Conservation (phyloP, 345 rosid genomes). For the Ricinus communis region DNA sequence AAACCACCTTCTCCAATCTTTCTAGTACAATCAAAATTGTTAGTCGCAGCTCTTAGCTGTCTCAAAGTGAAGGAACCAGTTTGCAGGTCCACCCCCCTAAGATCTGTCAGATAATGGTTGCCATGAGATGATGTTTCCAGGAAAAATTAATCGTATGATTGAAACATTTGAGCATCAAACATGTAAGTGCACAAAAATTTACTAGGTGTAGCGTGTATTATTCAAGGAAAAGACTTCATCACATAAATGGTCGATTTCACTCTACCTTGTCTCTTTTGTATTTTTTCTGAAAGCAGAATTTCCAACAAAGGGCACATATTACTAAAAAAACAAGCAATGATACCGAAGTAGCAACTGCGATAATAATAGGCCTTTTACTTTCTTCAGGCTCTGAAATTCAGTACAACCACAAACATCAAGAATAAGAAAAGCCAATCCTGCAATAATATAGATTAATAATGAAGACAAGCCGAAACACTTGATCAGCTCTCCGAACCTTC, state of each 20-base stretch:
- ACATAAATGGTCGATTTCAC: not conserved
- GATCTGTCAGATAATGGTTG: slow-evolving; percentile 14
- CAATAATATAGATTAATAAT: not conserved
- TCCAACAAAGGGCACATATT: slow-evolving; percentile 22
- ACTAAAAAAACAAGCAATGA: not conserved
- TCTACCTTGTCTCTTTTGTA: slow-evolving; percentile 11
- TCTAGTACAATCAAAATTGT: slow-evolving; percentile 42
- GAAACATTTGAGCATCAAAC: not conserved
- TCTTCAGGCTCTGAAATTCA: not conserved
- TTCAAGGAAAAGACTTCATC: not conserved
- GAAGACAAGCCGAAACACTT: not conserved
- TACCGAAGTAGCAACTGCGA: slow-evolving; percentile 6
- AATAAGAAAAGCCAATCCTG: not conserved
- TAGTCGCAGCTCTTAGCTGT: slow-evolving; percentile 49
- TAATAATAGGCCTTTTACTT: slow-evolving; percentile 6
- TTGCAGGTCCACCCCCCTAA: slow-evolving; percentile 20
- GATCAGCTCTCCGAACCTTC: not conserved
- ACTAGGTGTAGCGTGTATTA: not conserved
- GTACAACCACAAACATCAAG: too few relatives aligned
- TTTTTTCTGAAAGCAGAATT: slow-evolving; percentile 14
- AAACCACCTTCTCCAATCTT: slow-evolving; percentile 72
- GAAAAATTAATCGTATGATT: not conserved
- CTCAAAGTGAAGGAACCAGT: slow-evolving; percentile 39
- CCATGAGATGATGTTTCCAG: not conserved
- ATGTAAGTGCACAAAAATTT: not conserved